phyloP scores from a whole-genome alignment of 768 basidiomycete genomes.

The Pleurotus djamor region DNA sequence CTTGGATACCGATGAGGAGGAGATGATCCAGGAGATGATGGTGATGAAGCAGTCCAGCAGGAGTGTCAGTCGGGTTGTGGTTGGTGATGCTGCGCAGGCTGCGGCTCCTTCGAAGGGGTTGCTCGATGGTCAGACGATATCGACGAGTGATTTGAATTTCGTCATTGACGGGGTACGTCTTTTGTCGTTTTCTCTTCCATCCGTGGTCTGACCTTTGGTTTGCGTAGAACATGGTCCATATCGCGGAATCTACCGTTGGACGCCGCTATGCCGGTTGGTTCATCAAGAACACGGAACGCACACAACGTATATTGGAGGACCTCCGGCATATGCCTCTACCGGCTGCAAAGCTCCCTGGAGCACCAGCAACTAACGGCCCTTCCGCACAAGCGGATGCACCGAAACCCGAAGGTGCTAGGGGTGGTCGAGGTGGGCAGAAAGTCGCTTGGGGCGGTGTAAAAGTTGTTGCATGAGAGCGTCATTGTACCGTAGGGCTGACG shows the following conservation, averaged over 20 bases:
- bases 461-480: conserved; percentile 13
- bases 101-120: conserved; percentile 35
- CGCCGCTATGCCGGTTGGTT: conserved; percentile 96
- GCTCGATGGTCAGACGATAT: conserved; percentile 83
- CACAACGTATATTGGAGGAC: conserved; percentile 83
- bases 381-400: conserved; percentile 20
- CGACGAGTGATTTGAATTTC: conserved; percentile 94
- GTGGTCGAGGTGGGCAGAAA: conserved; percentile 46
- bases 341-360: conserved; percentile 22
- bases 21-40: conserved; percentile 96
- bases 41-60: conserved; percentile 88
- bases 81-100: conserved; percentile 27
- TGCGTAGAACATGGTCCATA: conserved; percentile 90
- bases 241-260: conserved; percentile 92
- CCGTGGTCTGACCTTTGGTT: neutral
- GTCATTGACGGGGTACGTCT: conserved; percentile 84
- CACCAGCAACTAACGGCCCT: conserved; percentile 13
- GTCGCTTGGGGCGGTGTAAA: conserved; percentile 62
- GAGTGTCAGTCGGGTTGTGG: conserved; percentile 67
- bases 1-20: conserved; percentile 90
- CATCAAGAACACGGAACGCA: conserved; percentile 92
- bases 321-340: conserved; percentile 56
- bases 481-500: neutral
- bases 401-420: conserved; percentile 17
- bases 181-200: neutral